phyloP scores from a whole-genome alignment of 441 rosid species.

The Erodium trifolium region DNA sequence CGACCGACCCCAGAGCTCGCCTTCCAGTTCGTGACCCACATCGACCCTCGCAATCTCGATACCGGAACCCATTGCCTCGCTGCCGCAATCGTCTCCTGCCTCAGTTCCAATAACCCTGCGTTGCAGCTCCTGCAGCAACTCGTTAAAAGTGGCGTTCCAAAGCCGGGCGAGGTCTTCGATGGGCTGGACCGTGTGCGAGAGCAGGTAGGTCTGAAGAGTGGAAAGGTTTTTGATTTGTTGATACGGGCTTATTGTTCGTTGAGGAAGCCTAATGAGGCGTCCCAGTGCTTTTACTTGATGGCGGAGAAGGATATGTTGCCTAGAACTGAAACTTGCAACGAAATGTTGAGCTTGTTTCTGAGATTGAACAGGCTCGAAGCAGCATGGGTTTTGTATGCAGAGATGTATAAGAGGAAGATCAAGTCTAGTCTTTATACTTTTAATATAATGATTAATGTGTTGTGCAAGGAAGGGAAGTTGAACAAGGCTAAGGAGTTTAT shows the following conservation, averaged over 20 bases:
- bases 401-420: conserved; percentile 78
- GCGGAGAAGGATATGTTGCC: conserved; percentile 57
- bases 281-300: conserved; percentile 57
- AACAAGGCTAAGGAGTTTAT: conserved; percentile 70
- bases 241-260: conserved; percentile 52
- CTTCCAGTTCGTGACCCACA: conserved; percentile 33
- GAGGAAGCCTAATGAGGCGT: conserved; percentile 51
- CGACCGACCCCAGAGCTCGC: conserved; percentile 52
- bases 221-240: conserved; percentile 46
- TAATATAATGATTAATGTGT: conserved; percentile 75
- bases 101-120: conserved; percentile 46
- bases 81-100: conserved; percentile 45
- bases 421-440: conserved; percentile 60
- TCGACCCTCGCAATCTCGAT: conserved; percentile 36
- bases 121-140: conserved; percentile 43
- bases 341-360: conserved; percentile 48
- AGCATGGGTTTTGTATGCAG: conserved; percentile 82
- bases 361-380: conserved; percentile 44
- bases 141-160: conserved; percentile 19
- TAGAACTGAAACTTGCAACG: conserved; percentile 59
- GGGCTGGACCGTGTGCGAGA: conserved; percentile 40
- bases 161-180: conserved; percentile 34
- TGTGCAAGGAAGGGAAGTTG: conserved; percentile 89
- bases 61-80: conserved; percentile 54
- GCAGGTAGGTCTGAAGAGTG: conserved; percentile 38